Percentiles rank a stretch among this genome's conserved stretches.
phyloP scores from a whole-genome alignment of 2,329 filamentous ascomycete genomes.

The Niveomyces coronatus region DNA sequence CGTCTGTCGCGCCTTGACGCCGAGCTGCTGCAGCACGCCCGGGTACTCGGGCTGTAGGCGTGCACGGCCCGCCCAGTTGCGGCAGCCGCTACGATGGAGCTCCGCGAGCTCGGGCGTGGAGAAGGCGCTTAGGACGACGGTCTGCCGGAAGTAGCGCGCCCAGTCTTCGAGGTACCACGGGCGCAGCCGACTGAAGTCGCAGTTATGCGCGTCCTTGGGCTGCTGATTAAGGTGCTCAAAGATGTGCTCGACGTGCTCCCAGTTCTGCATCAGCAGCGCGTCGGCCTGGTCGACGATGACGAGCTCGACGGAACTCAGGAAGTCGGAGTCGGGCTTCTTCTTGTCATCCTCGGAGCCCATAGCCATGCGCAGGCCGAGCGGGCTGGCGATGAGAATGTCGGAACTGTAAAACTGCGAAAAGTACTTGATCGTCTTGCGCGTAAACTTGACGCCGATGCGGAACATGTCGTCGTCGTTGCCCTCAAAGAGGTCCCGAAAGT shows the following conservation, averaged over 20 bases:
- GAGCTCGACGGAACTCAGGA: constrained; percentile 86
- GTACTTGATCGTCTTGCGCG: constrained; percentile 87
- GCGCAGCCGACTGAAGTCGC: constrained; percentile 84
- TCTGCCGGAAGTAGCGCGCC: constrained; percentile 73
- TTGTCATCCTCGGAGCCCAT: constrained; percentile 66
- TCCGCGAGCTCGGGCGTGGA: constrained; percentile 81
- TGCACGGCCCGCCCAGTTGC: constrained; percentile 70
- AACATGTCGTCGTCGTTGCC: constrained; percentile 98
- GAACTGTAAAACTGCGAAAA: constrained; percentile 95
- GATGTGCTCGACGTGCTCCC: constrained; percentile 90
- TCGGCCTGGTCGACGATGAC: constrained; percentile 87
- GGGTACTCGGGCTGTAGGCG: constrained; percentile 61
- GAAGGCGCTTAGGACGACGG: constrained; percentile 70
- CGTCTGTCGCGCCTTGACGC: constrained; percentile 68
- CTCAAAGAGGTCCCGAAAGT: constrained; percentile 81
- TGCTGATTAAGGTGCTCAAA: constrained; percentile 87
- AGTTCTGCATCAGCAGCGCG: constrained; percentile 93
- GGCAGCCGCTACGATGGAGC: constrained; percentile 64
- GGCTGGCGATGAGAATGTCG: constrained; percentile 86
- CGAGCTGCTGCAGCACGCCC: constrained; percentile 63
- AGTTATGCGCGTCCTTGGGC: constrained; percentile 80
- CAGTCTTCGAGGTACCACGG: constrained; percentile 89
- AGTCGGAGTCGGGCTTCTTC: constrained; percentile 67
- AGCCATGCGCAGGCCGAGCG: constrained; percentile 79
- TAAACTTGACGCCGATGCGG: constrained; percentile 91